Evolutionary conservation across 768 basidiomycete species (phyloP), one percentile per base, ranked within the genome.

Genomic region (Royoungia palumana): DNA sequence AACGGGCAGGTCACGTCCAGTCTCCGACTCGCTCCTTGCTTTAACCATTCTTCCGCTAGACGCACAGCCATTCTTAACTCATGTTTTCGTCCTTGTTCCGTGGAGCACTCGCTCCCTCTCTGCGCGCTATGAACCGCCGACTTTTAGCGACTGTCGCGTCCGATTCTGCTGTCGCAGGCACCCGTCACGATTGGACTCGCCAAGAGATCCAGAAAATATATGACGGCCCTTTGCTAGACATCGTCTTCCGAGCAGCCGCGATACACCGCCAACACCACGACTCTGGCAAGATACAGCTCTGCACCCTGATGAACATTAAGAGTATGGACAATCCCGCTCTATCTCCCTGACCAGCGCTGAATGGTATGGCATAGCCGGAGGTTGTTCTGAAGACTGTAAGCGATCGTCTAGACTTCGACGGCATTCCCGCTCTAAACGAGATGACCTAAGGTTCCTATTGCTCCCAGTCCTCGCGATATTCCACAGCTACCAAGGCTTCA

Each of bases 251-350:
- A 43, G 86, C 95, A 30, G 89, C 93, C 13, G 68, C 80, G 3
- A 79, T 94, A 11, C 95, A 98, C 68, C 77, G 94, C 55, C 78
- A 85, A 62, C 75, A 88, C 66, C 92, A 96, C 57, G 87, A 94
- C 70, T 85, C 94, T 27, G 77, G 70, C 58, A 92, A 96, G 75
- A 82, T 98, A 25, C 95, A 98, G 70, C 78, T 98, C 27, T 97
- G 94, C 60, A 98, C 95, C 5, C 77, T 98, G 25, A 93, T 98
- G 88, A 98, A 98, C 66, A 98, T 98, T 70, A 98, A 98, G 72
- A 93, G 93, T 90, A 68, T 57, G 87, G n/a, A 30, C n/a, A 51
- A 41, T 37, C 41, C 46, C 59, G 49, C 57, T 58, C 45, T 66
- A 64, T 64, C 57, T 59, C 53, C 62, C 41, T 42, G 12, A 28